phyloP scores from a whole-genome alignment of 768 basidiomycete species.

The Russula sp. region DNA sequence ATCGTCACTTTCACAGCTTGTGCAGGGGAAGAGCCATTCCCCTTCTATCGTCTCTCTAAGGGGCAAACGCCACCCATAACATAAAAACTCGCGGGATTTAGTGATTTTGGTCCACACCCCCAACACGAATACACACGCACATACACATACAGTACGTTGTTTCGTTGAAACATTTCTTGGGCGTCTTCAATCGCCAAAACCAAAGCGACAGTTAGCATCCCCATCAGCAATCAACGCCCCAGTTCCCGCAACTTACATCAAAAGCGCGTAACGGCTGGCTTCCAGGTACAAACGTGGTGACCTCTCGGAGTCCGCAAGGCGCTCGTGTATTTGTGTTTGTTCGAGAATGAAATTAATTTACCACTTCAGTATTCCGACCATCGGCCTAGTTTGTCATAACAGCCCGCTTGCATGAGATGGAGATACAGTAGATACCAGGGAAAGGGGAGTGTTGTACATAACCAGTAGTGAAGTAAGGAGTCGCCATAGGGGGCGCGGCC shows the following conservation, averaged over 20 bases:
- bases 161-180: background rate
- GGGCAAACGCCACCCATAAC: background rate
- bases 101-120: background rate
- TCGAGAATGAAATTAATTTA: background rate
- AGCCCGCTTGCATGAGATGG: background rate
- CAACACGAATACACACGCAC: background rate
- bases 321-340: background rate
- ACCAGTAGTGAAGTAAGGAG: background rate
- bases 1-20: background rate
- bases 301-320: conserved; percentile 16
- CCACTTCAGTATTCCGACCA: conserved; percentile 12
- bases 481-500: background rate
- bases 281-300: conserved; percentile 22
- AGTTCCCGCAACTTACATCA: conserved; percentile 1
- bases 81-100: background rate
- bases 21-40: background rate
- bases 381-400: background rate
- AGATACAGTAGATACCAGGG: too few species aligned
- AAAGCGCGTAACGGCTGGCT: conserved; percentile 1
- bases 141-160: background rate
- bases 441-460: background rate
- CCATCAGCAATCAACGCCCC: background rate
- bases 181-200: conserved; percentile 6
- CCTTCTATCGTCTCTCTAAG: background rate
- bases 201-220: background rate